These are phyloP conservation scores for Begonia peltatifolia DNA, from an alignment of 306 rosid species.

Conservation along the genomic window DNA sequence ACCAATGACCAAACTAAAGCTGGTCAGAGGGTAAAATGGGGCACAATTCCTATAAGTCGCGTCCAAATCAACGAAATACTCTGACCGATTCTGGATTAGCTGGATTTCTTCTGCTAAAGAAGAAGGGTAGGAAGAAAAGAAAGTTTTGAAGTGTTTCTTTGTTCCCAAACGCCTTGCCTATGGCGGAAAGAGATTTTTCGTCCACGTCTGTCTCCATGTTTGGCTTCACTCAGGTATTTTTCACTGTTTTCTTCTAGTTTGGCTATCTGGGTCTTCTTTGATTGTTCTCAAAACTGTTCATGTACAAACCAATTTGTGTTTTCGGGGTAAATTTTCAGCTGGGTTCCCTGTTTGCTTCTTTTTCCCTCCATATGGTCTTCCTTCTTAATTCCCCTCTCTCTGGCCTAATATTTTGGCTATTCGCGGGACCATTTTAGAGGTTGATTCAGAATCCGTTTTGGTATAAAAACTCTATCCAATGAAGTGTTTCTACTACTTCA, in stretches of 20 bases:
- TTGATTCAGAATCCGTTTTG: neutral
- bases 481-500: constrained; percentile 67
- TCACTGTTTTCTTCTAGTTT: neutral
- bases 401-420: neutral
- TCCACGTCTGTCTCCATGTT: constrained; percentile 2
- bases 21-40: too few species aligned
- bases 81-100: too few species aligned
- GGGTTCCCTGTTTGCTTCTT: constrained; percentile 2
- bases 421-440: too few species aligned
- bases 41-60: too few species aligned
- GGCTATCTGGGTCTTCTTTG: neutral
- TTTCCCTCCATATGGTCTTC: neutral
- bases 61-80: too few species aligned
- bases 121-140: neutral
- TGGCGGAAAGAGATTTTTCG: neutral
- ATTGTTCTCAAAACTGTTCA: too few species aligned
- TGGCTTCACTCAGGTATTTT: neutral
- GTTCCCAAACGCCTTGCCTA: neutral
- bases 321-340: constrained; percentile 2
- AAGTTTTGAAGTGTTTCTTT: neutral
- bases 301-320: neutral
- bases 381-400: neutral
- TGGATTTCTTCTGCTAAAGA: neutral
- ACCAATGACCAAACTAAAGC: too few species aligned
- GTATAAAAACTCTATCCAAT: constrained; percentile 16